Percentiles rank a stretch among this genome's conserved stretches.
Conservation (phyloP, 1,139 yeast genomes). For the Nakaseomyces bracarensis region DNA sequence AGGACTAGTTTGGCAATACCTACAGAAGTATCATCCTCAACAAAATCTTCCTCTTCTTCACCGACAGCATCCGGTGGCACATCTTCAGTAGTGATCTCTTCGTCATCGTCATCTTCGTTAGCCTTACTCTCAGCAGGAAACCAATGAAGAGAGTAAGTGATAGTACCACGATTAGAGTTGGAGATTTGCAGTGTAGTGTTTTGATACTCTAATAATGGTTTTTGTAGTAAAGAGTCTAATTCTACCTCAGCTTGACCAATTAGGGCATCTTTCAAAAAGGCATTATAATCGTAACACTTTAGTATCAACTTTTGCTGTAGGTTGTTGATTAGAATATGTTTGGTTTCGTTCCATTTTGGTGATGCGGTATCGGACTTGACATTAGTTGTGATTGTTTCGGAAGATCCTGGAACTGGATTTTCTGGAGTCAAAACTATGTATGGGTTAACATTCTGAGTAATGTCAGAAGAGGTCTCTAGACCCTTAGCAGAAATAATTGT, state of each 20-base stretch:
- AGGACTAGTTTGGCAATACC: slow-evolving; percentile 67
- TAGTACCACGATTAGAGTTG: slow-evolving; percentile 51
- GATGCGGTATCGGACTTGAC: slow-evolving; percentile 47
- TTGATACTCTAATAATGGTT: slow-evolving; percentile 31
- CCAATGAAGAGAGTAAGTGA: slow-evolving; percentile 57
- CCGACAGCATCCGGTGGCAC: slow-evolving; percentile 11
- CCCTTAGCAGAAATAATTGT: slow-evolving; percentile 47
- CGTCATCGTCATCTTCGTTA: slow-evolving; percentile 9
- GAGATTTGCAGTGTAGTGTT: slow-evolving; percentile 36
- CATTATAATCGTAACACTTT: slow-evolving; percentile 46
- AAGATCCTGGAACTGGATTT: slow-evolving; percentile 33
- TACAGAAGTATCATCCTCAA: slow-evolving; percentile 42
- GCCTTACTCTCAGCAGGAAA: slow-evolving; percentile 36
- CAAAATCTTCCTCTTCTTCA: slow-evolving; percentile 24
- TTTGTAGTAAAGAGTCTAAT: slow-evolving; percentile 51
- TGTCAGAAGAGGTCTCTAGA: slow-evolving; percentile 39
- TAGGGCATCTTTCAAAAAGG: slow-evolving; percentile 46
- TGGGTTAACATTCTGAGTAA: slow-evolving; percentile 48
- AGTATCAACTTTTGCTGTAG: slow-evolving; percentile 51
- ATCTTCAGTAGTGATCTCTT: slow-evolving; percentile 13
- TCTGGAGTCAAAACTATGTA: slow-evolving; percentile 46
- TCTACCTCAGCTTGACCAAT: slow-evolving; percentile 53
- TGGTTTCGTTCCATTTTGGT: slow-evolving; percentile 62
- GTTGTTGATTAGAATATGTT: slow-evolving; percentile 49
- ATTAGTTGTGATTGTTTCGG: slow-evolving; percentile 43